phyloP scores from a whole-genome alignment of 2,329 filamentous ascomycete genomes.

The Colletotrichum cereale region DNA sequence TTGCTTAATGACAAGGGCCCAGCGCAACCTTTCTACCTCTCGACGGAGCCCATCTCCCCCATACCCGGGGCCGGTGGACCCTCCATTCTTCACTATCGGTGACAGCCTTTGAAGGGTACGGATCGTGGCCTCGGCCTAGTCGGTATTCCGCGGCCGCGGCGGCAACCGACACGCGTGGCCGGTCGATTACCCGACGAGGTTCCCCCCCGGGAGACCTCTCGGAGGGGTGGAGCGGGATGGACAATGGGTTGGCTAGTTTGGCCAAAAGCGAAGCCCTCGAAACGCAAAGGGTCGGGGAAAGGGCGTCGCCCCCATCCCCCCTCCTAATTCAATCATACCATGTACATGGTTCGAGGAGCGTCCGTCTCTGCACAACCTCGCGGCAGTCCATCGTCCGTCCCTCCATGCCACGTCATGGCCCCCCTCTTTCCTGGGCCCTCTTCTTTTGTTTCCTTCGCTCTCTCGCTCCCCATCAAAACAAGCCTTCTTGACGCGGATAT shows the following conservation, averaged over 20 bases:
- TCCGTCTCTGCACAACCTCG: not conserved
- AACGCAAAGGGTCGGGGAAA: not conserved
- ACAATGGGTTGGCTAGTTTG: not conserved
- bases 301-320: constrained; percentile 2
- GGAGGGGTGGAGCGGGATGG: not conserved
- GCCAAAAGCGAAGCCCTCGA: not conserved
- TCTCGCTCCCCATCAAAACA: not conserved
- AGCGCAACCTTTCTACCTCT: not conserved
- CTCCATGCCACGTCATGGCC: not conserved
- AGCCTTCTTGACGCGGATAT: not conserved
- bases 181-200: not conserved
- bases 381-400: not conserved
- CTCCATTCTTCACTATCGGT: not conserved
- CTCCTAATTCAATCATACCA: no score
- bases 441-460: not conserved
- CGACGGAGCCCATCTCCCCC: no score
- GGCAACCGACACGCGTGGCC: not conserved
- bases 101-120: not conserved
- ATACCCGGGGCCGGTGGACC: not conserved
- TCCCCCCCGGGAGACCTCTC: not conserved
- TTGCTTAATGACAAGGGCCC: constrained; percentile 27
- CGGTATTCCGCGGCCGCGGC: not conserved
- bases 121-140: not conserved
- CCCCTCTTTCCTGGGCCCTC: not conserved
- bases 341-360: not conserved